Evolutionary conservation across 805 yeast genomes (phyloP).

Genomic region (Ogataea nonfermentans): DNA sequence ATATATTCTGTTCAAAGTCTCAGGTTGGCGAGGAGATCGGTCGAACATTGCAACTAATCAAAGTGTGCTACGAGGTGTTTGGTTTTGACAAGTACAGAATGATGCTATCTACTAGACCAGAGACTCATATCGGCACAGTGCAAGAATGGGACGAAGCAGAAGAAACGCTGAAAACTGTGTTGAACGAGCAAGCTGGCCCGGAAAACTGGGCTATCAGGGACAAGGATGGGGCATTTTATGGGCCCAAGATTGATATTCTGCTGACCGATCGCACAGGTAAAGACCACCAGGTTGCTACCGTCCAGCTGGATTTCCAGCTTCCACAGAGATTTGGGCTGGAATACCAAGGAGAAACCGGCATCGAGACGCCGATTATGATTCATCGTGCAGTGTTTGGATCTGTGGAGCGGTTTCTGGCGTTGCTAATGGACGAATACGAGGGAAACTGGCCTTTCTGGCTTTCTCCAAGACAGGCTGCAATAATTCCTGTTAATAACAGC

Average conservation of each 20-base stretch:
- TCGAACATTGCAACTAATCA: slow-evolving; percentile 68
- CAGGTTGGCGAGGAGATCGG: slow-evolving; percentile 77
- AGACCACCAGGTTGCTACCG: slow-evolving; percentile 90
- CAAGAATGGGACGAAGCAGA: slow-evolving; percentile 87
- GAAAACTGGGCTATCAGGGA: slow-evolving; percentile 66
- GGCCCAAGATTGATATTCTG: slow-evolving; percentile 90
- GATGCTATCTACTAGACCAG: slow-evolving; percentile 84
- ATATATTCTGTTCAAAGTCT: slow-evolving; percentile 79
- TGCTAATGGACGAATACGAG: slow-evolving; percentile 81
- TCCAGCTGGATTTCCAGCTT: slow-evolving; percentile 92
- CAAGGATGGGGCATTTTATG: slow-evolving; percentile 98
- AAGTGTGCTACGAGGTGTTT: slow-evolving; percentile 69
- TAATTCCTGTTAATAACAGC: slow-evolving; percentile 72
- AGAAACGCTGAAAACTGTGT: slow-evolving; percentile 52
- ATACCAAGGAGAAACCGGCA: slow-evolving; percentile 55
- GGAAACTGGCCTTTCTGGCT: slow-evolving; percentile 99
- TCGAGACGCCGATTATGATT: slow-evolving; percentile 82
- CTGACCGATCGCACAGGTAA: slow-evolving; percentile 78
- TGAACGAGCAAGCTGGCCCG: slow-evolving; percentile 50
- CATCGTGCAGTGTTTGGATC: slow-evolving; percentile 97
- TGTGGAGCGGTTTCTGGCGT: slow-evolving; percentile 86
- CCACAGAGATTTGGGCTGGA: slow-evolving; percentile 79
- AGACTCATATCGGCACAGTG: slow-evolving; percentile 71
- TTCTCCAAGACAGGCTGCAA: slow-evolving; percentile 83
- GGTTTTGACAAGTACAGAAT: slow-evolving; percentile 59